phyloP scores from a whole-genome alignment of 2,329 filamentous ascomycete species.

The Sclerotinia borealis region DNA sequence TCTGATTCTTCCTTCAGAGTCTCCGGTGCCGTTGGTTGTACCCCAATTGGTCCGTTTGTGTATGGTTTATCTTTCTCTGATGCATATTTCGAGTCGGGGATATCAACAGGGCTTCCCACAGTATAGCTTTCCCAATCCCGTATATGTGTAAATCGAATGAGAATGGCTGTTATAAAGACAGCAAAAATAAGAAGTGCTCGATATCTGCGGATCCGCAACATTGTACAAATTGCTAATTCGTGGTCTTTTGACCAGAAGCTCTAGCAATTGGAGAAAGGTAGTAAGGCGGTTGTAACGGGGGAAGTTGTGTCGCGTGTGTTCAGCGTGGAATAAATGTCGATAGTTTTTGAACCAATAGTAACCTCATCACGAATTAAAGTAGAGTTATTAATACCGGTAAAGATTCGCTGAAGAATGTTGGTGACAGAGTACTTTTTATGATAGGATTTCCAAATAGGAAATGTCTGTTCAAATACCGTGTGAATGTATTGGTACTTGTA shows the following conservation, averaged over 20 bases:
- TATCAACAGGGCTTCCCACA: constrained; percentile 9
- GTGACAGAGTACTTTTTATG: neutral
- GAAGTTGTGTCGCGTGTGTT: constrained; percentile 6
- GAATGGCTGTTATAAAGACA: constrained; percentile 15
- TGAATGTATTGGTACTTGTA: neutral
- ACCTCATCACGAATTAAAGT: constrained; percentile 2
- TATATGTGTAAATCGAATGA: constrained; percentile 20
- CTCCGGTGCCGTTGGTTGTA: neutral
- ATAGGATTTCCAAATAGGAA: neutral
- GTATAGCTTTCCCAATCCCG: constrained; percentile 17
- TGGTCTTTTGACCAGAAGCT: constrained; percentile 10
- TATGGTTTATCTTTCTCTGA: neutral
- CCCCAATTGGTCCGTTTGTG: neutral
- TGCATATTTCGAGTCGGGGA: constrained; percentile 8
- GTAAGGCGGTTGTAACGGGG: neutral
- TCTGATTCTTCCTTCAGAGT: neutral
- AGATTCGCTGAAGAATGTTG: neutral
- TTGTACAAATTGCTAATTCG: constrained; percentile 29
- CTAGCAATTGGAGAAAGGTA: neutral
- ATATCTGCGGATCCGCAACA: constrained; percentile 56
- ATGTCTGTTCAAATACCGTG: neutral
- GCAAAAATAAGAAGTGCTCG: constrained; percentile 43
- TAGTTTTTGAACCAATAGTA: neutral
- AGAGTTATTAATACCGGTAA: neutral
- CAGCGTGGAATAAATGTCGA: neutral